A percentile compares a stretch with the other conserved stretches of the same genome.
These are phyloP conservation scores for Uronychia setigera DNA, from an alignment of 73 alveolate genomes.

Conservation along the genomic window DNA sequence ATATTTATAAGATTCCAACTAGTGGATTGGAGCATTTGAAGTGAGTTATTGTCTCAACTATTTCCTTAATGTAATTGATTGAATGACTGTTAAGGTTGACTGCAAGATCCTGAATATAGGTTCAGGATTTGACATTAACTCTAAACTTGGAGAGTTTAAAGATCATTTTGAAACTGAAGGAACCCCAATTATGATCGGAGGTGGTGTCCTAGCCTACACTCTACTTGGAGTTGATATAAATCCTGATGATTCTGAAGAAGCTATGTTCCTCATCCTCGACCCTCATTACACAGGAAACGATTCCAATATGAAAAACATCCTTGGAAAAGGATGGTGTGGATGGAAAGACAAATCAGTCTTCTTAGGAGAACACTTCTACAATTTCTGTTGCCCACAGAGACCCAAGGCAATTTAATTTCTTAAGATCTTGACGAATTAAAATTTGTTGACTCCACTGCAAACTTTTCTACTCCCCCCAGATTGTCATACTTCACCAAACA, in stretches of 20 bases:
- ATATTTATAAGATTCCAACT: constrained; percentile 82
- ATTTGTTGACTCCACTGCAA: neutral
- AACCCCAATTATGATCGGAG: constrained; percentile 97
- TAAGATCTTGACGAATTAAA: neutral
- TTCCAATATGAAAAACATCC: constrained; percentile 68
- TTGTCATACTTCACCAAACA: neutral
- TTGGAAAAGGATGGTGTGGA: constrained; percentile 89
- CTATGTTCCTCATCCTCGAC: constrained; percentile 90
- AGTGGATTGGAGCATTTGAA: constrained; percentile 97
- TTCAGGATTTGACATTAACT: constrained; percentile 62
- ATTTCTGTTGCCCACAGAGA: constrained; percentile 82
- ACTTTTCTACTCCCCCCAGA: neutral
- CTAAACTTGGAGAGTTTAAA: constrained; percentile 82
- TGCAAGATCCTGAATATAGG: constrained; percentile 84
- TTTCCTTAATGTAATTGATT: constrained; percentile 57
- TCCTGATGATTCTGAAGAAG: constrained; percentile 83
- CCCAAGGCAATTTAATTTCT: constrained; percentile 37
- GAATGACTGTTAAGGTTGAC: constrained; percentile 72
- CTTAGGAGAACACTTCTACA: constrained; percentile 86
- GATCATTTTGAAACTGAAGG: constrained; percentile 89
- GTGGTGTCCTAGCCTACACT: constrained; percentile 95
- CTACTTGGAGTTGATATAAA: constrained; percentile 91
- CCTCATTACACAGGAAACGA: constrained; percentile 96
- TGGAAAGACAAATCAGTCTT: constrained; percentile 94
- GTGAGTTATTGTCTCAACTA: constrained; percentile 62